These are phyloP conservation scores for Vanilla planifolia DNA, from an alignment of 106 monocot species.

Conservation along the genomic window DNA sequence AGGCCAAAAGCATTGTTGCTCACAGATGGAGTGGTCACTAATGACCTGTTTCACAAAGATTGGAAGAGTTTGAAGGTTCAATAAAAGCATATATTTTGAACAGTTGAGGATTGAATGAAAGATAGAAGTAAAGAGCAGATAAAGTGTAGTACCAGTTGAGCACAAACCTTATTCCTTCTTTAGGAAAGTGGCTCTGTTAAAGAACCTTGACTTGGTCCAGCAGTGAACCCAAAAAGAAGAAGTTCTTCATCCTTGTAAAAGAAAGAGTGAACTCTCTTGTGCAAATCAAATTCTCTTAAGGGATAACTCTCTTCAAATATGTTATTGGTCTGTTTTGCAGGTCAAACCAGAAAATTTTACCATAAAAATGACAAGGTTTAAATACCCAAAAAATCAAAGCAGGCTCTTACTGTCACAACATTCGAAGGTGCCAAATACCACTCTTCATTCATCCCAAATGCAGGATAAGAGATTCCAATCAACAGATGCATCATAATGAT, in stretches of 20 bases:
- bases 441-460: slow-evolving; percentile 78
- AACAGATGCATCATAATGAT: neutral
- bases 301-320: slow-evolving; percentile 90
- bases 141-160: neutral
- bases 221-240: slow-evolving; percentile 56
- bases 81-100: too few relatives aligned
- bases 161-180: slow-evolving; percentile 49
- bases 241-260: slow-evolving; percentile 81
- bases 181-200: slow-evolving; percentile 47
- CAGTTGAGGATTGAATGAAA: neutral
- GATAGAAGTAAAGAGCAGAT: slow-evolving; percentile 3
- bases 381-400: slow-evolving; percentile 90
- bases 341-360: slow-evolving; percentile 79
- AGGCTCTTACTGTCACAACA: slow-evolving; percentile 68
- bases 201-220: slow-evolving; percentile 72
- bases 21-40: slow-evolving; percentile 66
- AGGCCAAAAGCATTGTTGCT: slow-evolving; percentile 82
- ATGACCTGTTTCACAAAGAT: slow-evolving; percentile 40
- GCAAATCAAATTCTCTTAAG: slow-evolving; percentile 84
- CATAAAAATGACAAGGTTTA: slow-evolving; percentile 93
- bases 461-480: neutral
- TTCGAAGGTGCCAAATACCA: slow-evolving; percentile 91
- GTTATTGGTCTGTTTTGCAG: slow-evolving; percentile 91
- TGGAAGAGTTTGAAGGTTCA: too few relatives aligned
- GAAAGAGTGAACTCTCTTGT: slow-evolving; percentile 79